Evolutionary conservation across 2,329 filamentous ascomycete genomes (phyloP).

Genomic region (Aspergillus transmontanensis): DNA sequence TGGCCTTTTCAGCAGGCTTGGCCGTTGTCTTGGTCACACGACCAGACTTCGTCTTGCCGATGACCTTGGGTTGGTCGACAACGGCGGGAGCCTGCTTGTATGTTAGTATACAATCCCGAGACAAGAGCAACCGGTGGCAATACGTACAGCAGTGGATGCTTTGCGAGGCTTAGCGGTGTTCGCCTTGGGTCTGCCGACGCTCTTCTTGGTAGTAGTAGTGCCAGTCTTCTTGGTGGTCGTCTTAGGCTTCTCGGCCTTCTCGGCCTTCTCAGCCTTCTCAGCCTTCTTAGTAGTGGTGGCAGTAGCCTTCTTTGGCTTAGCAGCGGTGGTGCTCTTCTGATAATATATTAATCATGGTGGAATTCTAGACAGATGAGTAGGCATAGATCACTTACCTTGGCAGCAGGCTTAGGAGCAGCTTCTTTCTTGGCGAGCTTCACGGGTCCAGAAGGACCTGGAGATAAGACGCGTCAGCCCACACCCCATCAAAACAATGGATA

Average conservation of each 20-base stretch:
- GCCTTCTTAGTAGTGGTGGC: constrained; percentile 46
- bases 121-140: background rate
- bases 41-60: constrained; percentile 83
- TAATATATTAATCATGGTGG: background rate
- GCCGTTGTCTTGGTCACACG: constrained; percentile 72
- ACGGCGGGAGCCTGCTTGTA: constrained; percentile 62
- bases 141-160: constrained; percentile 46
- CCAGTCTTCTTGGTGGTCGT: constrained; percentile 50
- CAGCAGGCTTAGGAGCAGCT: constrained; percentile 45
- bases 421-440: constrained; percentile 91
- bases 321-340: constrained; percentile 20
- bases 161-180: constrained; percentile 59
- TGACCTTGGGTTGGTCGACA: constrained; percentile 68
- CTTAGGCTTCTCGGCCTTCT: constrained; percentile 53
- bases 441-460: constrained; percentile 75
- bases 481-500: constrained; percentile 10
- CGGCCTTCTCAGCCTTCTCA: constrained; percentile 52
- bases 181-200: constrained; percentile 54
- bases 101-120: constrained; percentile 23
- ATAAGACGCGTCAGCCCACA: constrained; percentile 31
- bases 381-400: constrained; percentile 30
- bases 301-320: constrained; percentile 30
- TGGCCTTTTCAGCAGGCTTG: constrained; percentile 48
- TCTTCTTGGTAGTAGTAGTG: constrained; percentile 51
- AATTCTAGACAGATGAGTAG: background rate